Base-by-base conservation (phyloP, 257 asterid species). In the Solanum gracilifrons region DNA sequence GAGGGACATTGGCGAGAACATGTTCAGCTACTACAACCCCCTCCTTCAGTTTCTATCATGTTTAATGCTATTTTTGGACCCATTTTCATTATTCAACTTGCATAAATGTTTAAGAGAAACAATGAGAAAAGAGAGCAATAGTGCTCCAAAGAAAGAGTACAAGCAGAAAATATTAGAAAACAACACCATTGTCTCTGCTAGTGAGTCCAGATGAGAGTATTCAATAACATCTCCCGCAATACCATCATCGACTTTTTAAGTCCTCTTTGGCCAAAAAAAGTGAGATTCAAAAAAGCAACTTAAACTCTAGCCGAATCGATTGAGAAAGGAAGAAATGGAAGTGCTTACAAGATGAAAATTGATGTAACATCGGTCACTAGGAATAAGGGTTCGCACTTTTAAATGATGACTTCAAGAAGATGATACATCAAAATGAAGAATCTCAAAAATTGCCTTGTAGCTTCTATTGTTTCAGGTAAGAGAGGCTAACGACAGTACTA, bases 241-340 rank as follows among this genome's bases (percentile, higher is more conserved):
- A 37, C 92, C 82, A 85, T 84, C 97, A 2, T 69, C 5, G 6
- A 89, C 94, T 4, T 92, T 92, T 13, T 90, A 0, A 93, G 90
- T 41, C 93, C 92, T 2, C 84, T 72, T 89, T 51, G 62, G 69
- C 85, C 71, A 2, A 69, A 87, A 29, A 95, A 79, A 43, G 83
- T 94, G 89, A 94, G 86, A 39, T 95, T 94, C 16, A 95, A 95
- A 90, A 95, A 94, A 72, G 77, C 94, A 89, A 23, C 18, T 72
- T 69, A 29, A 69, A 33, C 75, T 69, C 37, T 33, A 69, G 75
- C 23, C 0, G 11, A 15, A 29, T 69, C 4, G 4, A 31, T 29
- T 4, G 3, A 66, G 20, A 66, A 27, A 66, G 35, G 77, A 71
- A 71, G 13, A 71, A 35, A 71, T 31, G 77, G 39, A 31, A 71